These are phyloP conservation scores for Ophiostoma novo-ulmi DNA, from an alignment of 2,329 filamentous ascomycete species.

Conservation along the genomic window DNA sequence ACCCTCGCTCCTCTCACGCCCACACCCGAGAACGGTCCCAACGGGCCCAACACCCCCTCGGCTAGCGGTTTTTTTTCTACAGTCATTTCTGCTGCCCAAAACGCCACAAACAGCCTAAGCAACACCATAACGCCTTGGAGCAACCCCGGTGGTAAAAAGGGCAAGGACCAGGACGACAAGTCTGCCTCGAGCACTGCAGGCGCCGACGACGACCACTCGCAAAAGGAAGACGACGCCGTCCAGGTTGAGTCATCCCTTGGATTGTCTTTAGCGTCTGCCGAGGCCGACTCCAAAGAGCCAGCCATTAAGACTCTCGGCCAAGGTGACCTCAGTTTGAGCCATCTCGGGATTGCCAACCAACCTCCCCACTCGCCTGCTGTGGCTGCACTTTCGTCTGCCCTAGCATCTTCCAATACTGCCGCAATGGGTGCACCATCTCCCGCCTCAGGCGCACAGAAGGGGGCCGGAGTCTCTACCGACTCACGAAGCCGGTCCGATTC, in stretches of 20 bases:
- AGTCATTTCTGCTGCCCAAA: slow-evolving; percentile 88
- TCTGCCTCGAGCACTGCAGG: slow-evolving; percentile 29
- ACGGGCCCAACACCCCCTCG: slow-evolving; percentile 46
- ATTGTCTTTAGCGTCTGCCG: slow-evolving; percentile 33
- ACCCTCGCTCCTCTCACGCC: slow-evolving; percentile 69
- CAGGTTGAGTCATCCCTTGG: slow-evolving; percentile 41
- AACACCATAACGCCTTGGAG: slow-evolving; percentile 62
- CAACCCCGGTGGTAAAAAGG: slow-evolving; percentile 15
- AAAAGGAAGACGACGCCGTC: slow-evolving; percentile 35
- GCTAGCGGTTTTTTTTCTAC: slow-evolving; percentile 83
- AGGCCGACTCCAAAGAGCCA: slow-evolving; percentile 56
- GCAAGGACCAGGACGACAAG: slow-evolving; percentile 21
- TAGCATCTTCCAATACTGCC: slow-evolving; percentile 23
- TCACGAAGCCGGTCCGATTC: slow-evolving; percentile 52
- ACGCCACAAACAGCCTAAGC: slow-evolving; percentile 71
- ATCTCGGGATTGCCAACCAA: slow-evolving; percentile 68
- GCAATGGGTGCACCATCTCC: slow-evolving; percentile 34
- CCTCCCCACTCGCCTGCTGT: slow-evolving; percentile 8
- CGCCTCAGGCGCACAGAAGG: not conserved
- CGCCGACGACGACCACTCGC: not conserved
- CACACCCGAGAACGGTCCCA: slow-evolving; percentile 60
- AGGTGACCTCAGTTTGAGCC: slow-evolving; percentile 83
- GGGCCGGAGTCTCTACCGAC: slow-evolving; percentile 35
- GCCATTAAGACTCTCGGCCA: slow-evolving; percentile 85
- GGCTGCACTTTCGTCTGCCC: not conserved